Percentiles rank a stretch among this genome's conserved stretches.
phyloP scores from a whole-genome alignment of 129 eudicot species.

The Lactuca saligna region DNA sequence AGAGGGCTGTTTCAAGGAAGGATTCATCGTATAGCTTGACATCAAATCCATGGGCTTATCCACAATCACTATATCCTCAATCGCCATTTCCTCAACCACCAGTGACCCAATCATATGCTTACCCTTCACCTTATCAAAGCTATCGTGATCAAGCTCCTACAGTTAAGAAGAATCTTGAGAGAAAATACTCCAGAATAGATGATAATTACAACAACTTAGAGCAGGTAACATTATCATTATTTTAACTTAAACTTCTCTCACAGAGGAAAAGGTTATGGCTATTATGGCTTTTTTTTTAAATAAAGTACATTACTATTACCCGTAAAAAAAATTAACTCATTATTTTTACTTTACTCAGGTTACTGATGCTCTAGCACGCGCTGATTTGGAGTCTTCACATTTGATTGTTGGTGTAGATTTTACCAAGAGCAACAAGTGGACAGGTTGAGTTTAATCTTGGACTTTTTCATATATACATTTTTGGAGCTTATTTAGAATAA shows the following conservation, averaged over 20 bases:
- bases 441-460: slow-evolving; percentile 45
- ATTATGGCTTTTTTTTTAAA: not conserved
- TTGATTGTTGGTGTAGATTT: slow-evolving; percentile 91
- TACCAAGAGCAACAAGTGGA: slow-evolving; percentile 97
- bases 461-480: not conserved
- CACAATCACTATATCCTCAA: slow-evolving; percentile 42
- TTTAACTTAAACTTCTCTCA: not conserved
- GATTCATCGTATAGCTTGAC: slow-evolving; percentile 64
- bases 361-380: slow-evolving; percentile 76
- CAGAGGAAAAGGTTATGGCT: not conserved
- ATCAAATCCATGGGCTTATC: slow-evolving; percentile 47
- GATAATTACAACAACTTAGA: slow-evolving; percentile 65
- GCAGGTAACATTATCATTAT: slow-evolving; percentile 46
- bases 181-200: slow-evolving; percentile 72
- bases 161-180: slow-evolving; percentile 52
- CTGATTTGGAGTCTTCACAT: slow-evolving; percentile 94
- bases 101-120: slow-evolving; percentile 42
- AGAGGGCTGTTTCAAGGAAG: slow-evolving; percentile 51
- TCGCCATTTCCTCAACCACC: slow-evolving; percentile 43
- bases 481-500: slow-evolving; percentile 3
- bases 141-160: slow-evolving; percentile 48
- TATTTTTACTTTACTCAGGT: slow-evolving; percentile 44
- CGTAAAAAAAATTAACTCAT: not conserved
- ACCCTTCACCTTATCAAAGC: slow-evolving; percentile 46
- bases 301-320: too few relatives aligned